These are phyloP conservation scores for Gossypium australe DNA, from an alignment of 345 rosid species.

Conservation along the genomic window DNA sequence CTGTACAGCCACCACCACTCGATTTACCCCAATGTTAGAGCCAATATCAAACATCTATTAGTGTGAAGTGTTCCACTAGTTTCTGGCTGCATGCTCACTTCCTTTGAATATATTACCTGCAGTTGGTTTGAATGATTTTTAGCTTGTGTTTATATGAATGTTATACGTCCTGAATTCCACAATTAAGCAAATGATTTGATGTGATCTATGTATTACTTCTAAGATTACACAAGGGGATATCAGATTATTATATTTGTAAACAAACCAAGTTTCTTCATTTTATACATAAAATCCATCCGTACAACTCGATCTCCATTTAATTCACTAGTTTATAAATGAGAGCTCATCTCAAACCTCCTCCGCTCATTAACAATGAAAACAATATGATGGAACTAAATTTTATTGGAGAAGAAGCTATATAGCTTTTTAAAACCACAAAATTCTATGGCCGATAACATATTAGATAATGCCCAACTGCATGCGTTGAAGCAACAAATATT, in stretches of 20 bases:
- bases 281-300: background rate
- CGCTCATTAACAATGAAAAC: background rate
- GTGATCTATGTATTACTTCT: constrained; percentile 5
- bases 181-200: background rate
- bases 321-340: background rate
- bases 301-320: background rate
- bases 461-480: background rate
- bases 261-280: background rate
- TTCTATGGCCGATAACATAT: background rate
- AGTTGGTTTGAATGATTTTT: background rate
- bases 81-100: background rate
- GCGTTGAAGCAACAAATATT: background rate
- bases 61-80: constrained; percentile 10
- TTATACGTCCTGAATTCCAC: background rate
- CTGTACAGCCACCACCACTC: constrained; percentile 76
- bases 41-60: background rate
- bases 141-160: background rate
- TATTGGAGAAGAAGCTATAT: background rate
- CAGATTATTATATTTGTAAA: background rate
- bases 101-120: background rate
- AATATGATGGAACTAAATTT: no score
- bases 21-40: constrained; percentile 72
- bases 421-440: background rate
- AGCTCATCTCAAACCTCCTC: background rate
- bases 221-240: constrained; percentile 7